Conservation (phyloP, 1,139 yeast species). For the Magnusiomyces clavatus region DNA sequence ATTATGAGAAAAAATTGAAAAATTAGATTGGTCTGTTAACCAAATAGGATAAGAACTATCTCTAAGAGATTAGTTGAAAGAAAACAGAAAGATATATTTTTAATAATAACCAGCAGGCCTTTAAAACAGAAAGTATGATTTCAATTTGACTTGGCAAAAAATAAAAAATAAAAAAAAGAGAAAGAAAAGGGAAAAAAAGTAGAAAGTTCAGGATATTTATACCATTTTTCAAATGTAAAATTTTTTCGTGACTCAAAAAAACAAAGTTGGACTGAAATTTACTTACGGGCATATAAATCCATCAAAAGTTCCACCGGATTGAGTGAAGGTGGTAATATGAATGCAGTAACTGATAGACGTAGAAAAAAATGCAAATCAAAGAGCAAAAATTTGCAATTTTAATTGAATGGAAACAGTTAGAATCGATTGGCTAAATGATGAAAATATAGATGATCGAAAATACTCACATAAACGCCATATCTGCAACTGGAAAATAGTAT, state of each 20-base stretch:
- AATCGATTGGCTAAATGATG: not conserved
- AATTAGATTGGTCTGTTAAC: not conserved
- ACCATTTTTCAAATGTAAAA: not conserved
- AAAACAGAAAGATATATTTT: not conserved
- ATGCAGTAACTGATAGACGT: conserved; percentile 26
- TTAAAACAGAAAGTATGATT: not conserved
- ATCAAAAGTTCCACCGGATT: conserved; percentile 25
- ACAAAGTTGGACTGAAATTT: not conserved
- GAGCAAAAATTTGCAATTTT: conserved; percentile 1
- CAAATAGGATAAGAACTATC: not conserved
- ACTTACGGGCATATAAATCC: conserved; percentile 28
- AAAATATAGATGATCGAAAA: not conserved
- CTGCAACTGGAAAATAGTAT: conserved; percentile 21
- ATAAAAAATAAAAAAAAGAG: not conserved
- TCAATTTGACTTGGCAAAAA: not conserved
- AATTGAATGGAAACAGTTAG: not conserved
- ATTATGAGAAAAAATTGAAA: not conserved
- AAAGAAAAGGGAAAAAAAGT: not conserved
- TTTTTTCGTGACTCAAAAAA: not conserved
- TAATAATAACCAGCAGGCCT: not conserved
- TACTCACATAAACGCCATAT: conserved; percentile 32
- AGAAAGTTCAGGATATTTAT: not conserved
- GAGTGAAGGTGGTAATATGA: conserved; percentile 23
- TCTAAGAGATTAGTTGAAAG: not conserved
- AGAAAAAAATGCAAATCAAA: not conserved